Evolutionary conservation across 192 early-diverging fungal species (phyloP), one percentile per base, ranked within the genome.

Genomic region (Coemansia sp.): DNA sequence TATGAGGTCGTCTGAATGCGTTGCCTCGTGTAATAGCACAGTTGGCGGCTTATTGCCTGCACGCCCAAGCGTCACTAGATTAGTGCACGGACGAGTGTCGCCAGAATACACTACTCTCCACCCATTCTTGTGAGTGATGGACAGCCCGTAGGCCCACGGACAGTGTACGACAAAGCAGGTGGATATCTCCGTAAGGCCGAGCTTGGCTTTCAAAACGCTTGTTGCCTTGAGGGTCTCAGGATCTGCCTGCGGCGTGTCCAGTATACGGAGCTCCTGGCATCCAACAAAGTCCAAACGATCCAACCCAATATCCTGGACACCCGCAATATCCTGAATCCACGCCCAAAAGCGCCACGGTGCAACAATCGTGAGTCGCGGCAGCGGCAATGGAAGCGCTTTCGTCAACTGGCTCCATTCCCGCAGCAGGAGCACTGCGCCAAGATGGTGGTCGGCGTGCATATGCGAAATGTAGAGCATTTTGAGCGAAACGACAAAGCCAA

Each of bases 361-460:
- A 11, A 87, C 62, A 22, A 87, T 65, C 5, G 68, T 77, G 18
- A 84, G 52, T 3, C 85, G 68, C n/a, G 73, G 65, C 41, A 22
- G 41, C 5, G 32, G 55, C n/a, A 22, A 59, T 2, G 47, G 51
- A 63, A 69, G 19, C 13, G 47, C 6, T 5, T 41, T 62, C 22
- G 82, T 84, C 48, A 92, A 83, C 82, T 87, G 66, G 62, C 82
- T 87, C 88, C 94, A 90, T 60, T 86, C 85, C 19, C 73, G 81
- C 60, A 99, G 77, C 46, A 99, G 63, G 32, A 87, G 73, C 6
- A 93, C 80, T 5, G 89, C 78, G 4, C 98, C 98, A 19, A 99
- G 77, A 73, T 98, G 98, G 68, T 99, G 98, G 77, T 99, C 98
- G 32, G 96, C 98, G 75, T 99, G 97, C 82, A 99, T 77, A 73